A percentile compares a stretch with the other conserved stretches of the same genome.
Evolutionary conservation across 805 yeast genomes (phyloP).

Genomic region (Candida argentea): DNA sequence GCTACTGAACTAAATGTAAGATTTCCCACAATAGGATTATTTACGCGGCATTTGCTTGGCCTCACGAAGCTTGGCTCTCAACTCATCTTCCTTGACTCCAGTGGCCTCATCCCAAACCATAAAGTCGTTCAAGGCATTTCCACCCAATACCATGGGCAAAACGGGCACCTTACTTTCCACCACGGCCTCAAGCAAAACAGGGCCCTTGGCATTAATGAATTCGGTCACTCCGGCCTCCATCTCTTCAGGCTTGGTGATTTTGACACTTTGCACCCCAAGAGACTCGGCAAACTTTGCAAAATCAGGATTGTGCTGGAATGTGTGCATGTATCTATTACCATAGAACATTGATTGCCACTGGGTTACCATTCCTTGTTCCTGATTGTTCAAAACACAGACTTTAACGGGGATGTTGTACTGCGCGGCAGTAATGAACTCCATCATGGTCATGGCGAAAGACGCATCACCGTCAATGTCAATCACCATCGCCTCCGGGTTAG

Average conservation of each 20-base stretch:
- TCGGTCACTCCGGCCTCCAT: constrained; percentile 37
- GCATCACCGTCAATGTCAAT: constrained; percentile 99
- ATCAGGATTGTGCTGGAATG: constrained; percentile 93
- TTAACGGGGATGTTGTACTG: constrained; percentile 90
- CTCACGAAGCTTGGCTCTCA: no score
- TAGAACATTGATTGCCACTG: constrained; percentile 98
- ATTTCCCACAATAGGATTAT: no score
- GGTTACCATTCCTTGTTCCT: constrained; percentile 99
- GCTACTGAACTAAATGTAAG: no score
- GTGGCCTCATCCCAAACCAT: constrained; percentile 76
- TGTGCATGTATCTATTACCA: constrained; percentile 95
- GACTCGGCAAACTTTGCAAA: constrained; percentile 89
- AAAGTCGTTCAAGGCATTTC: constrained; percentile 89
- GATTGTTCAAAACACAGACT: constrained; percentile 83
- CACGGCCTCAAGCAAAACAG: constrained; percentile 81
- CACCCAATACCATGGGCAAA: constrained; percentile 96
- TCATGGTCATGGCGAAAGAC: constrained; percentile 95
- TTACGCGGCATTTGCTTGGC: no score
- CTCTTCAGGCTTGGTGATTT: constrained; percentile 61
- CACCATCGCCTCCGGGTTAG: constrained; percentile 87
- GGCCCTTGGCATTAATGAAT: constrained; percentile 69
- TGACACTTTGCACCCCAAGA: constrained; percentile 83
- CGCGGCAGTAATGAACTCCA: constrained; percentile 87
- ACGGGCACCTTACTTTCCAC: constrained; percentile 94
- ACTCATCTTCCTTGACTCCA: constrained; percentile 58